Evolutionary conservation across 163 green algal genomes (phyloP).

Genomic region (Scenedesmus sp.): DNA sequence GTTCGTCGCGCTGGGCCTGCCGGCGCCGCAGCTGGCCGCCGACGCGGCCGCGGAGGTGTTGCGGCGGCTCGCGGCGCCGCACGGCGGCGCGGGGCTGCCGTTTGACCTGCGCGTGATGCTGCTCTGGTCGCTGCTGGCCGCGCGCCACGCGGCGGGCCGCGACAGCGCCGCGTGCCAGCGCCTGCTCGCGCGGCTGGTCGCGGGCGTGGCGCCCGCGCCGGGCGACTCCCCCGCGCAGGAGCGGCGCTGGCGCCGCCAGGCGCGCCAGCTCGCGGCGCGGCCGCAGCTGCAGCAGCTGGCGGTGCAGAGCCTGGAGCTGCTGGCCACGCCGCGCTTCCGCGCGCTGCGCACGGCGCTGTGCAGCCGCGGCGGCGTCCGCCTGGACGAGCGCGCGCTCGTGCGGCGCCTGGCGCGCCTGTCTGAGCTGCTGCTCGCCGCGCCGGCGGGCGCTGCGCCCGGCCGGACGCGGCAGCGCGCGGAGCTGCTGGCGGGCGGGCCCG

Average conservation of each 20-base stretch:
- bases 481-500: neutral
- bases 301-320: neutral
- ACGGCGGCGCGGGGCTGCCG: neutral
- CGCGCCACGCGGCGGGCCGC: neutral
- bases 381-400: neutral
- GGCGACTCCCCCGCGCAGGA: neutral
- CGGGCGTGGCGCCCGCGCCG: no score
- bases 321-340: neutral
- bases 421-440: neutral
- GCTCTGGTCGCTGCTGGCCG: conserved; percentile 3
- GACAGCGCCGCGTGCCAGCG: no score
- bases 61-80: neutral
- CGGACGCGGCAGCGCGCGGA: no score
- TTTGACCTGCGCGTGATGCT: neutral
- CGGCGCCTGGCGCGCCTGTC: neutral
- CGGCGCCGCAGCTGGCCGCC: conserved; percentile 4
- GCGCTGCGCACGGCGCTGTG: neutral
- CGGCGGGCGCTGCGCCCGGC: conserved; percentile 8
- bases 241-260: neutral
- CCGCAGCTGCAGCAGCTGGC: conserved; percentile 6
- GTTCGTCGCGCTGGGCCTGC: neutral
- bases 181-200: no score
- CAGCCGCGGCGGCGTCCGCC: neutral
- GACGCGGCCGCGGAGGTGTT: neutral
- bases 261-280: neutral